These are phyloP conservation scores for Eucalyptus tenuipes DNA, from an alignment of 345 rosid genomes.

Conservation along the genomic window DNA sequence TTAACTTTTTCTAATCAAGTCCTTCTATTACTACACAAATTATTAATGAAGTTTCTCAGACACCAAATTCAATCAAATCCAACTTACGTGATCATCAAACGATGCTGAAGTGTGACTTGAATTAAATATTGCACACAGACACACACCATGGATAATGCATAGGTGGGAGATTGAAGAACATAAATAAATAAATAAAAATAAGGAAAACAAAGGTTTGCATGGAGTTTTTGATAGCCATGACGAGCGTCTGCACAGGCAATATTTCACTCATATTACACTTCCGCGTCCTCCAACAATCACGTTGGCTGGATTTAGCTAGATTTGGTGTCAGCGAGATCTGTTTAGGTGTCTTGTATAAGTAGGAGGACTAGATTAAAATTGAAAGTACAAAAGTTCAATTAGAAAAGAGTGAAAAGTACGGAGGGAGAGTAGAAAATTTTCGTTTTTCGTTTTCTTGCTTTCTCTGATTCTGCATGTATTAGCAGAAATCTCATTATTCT, in stretches of 20 bases:
- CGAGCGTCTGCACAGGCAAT: neutral
- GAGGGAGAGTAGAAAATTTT: neutral
- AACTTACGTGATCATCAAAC: neutral
- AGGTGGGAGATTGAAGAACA: neutral
- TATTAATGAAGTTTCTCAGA: neutral
- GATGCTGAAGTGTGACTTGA: accelerated
- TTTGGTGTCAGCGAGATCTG: accelerated
- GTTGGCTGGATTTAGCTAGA: neutral
- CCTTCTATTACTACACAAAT: neutral
- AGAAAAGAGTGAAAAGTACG: neutral
- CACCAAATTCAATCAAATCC: neutral
- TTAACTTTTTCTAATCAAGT: neutral
- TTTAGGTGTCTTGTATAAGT: neutral
- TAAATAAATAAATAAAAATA: neutral
- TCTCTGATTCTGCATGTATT: neutral
- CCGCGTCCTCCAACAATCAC: neutral
- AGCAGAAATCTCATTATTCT: neutral
- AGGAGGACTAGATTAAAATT: neutral
- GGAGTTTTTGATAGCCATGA: neutral
- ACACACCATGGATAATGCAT: neutral
- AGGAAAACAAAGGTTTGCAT: neutral
- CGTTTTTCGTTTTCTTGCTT: neutral
- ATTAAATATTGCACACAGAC: neutral
- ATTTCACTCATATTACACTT: neutral
- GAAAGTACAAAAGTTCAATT: neutral